Percentiles rank a stretch among this genome's conserved stretches.
Conservation (phyloP, 2,329 filamentous ascomycete genomes). For the Exophiala dermatitidis region DNA sequence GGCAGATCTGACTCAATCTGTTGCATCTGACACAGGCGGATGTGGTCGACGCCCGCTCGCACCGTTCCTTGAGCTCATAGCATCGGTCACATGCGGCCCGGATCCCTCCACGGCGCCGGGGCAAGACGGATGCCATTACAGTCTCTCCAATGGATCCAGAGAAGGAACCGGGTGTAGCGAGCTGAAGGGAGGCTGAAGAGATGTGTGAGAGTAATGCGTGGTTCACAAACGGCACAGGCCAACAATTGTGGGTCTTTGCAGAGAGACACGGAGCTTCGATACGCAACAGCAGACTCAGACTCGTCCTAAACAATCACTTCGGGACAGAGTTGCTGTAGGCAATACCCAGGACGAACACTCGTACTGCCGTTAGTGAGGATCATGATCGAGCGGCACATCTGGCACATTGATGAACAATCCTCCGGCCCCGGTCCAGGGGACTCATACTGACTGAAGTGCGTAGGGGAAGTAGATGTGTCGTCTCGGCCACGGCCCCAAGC, state of each 20-base stretch:
- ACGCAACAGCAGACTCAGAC: not conserved
- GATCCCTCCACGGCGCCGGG: not conserved
- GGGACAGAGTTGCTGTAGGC: not conserved
- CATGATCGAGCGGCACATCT: not conserved
- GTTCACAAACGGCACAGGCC: not conserved
- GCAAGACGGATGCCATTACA: constrained; percentile 3
- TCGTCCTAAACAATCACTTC: not conserved
- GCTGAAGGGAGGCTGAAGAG: not conserved
- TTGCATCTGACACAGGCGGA: constrained; percentile 9
- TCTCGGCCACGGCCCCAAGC: not conserved
- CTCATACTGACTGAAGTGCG: not conserved
- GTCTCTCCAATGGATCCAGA: not conserved
- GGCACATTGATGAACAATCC: not conserved
- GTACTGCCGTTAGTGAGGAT: not conserved
- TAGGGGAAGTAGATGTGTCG: not conserved
- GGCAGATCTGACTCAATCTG: constrained; percentile 7
- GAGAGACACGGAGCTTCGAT: not conserved
- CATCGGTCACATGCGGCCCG: constrained; percentile 13
- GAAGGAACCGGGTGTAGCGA: not conserved
- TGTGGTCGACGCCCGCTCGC: constrained; percentile 4
- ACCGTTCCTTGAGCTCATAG: constrained; percentile 16
- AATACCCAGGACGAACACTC: not conserved
- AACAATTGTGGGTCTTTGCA: not conserved
- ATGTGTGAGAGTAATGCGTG: not conserved
- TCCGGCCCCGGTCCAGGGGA: not conserved